phyloP scores from a whole-genome alignment of 805 yeast species.

The Brettanomyces bruxellensis region DNA sequence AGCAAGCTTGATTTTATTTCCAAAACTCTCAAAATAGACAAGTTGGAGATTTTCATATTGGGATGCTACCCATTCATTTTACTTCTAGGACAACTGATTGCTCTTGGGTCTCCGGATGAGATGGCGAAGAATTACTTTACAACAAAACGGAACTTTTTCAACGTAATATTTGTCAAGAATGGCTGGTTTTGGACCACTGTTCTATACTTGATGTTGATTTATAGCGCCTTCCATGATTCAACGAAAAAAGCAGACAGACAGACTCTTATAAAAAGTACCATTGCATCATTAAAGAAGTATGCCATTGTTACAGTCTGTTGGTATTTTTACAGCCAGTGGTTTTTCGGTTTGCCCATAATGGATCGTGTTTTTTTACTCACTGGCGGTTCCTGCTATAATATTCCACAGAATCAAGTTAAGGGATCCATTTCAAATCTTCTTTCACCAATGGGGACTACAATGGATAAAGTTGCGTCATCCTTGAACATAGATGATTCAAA shows the following conservation, averaged over 20 bases:
- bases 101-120: conserved; percentile 34
- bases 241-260: not conserved
- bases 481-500: not conserved
- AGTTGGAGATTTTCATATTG: conserved; percentile 3
- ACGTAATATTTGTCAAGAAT: conserved; percentile 67
- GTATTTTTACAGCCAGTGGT: conserved; percentile 83
- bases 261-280: conserved; percentile 2
- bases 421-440: not conserved
- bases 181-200: conserved; percentile 91
- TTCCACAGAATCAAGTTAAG: conserved; percentile 11
- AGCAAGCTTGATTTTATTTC: not conserved
- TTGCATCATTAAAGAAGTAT: conserved; percentile 31
- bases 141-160: conserved; percentile 61
- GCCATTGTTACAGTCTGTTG: conserved; percentile 65
- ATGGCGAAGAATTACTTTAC: conserved; percentile 42
- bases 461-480: not conserved
- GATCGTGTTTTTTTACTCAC: conserved; percentile 70
- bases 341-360: conserved; percentile 79
- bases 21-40: not conserved
- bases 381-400: conserved; percentile 66
- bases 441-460: not conserved
- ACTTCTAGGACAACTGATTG: conserved; percentile 42
- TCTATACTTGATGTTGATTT: conserved; percentile 22
- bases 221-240: conserved; percentile 3
- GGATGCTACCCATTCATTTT: conserved; percentile 32